A percentile compares a stretch with the other conserved stretches of the same genome.
Conservation (phyloP, 2,329 filamentous ascomycete species). For the Tolypocladium tundrense region DNA sequence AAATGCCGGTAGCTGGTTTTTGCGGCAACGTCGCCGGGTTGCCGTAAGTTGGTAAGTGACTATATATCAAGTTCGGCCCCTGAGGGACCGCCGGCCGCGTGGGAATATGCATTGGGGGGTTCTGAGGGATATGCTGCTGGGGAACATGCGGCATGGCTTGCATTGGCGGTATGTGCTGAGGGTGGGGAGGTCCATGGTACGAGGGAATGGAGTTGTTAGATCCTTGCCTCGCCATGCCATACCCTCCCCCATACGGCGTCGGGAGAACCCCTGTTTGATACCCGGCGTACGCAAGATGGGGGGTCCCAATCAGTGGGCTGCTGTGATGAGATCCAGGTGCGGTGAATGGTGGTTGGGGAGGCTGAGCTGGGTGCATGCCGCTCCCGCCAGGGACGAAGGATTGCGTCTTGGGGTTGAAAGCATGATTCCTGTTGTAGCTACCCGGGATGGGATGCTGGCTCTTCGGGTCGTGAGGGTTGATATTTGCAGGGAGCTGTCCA, state of each 20-base stretch:
- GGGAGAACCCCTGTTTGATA: slow-evolving; percentile 33
- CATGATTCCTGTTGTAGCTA: slow-evolving; percentile 65
- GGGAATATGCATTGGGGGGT: slow-evolving; percentile 29
- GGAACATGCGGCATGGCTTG: slow-evolving; percentile 27
- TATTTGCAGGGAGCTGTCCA: slow-evolving; percentile 64
- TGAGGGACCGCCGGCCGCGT: slow-evolving; percentile 35
- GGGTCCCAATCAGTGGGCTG: slow-evolving; percentile 42
- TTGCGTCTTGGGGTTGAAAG: slow-evolving; percentile 90
- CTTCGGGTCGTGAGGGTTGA: slow-evolving; percentile 60
- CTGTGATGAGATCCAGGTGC: slow-evolving; percentile 39
- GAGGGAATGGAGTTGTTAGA: slow-evolving; percentile 43
- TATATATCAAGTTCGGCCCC: slow-evolving; percentile 34
- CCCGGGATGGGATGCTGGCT: slow-evolving; percentile 76
- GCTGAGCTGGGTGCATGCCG: slow-evolving; percentile 37
- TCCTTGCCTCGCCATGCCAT: slow-evolving; percentile 46
- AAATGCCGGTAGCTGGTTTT: slow-evolving; percentile 43
- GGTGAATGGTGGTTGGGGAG: slow-evolving; percentile 36
- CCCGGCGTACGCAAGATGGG: slow-evolving; percentile 37
- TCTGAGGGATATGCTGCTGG: slow-evolving; percentile 33
- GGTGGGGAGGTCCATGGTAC: slow-evolving; percentile 31
- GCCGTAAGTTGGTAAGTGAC: slow-evolving; percentile 45
- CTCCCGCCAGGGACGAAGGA: slow-evolving; percentile 66
- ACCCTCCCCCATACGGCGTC: slow-evolving; percentile 38
- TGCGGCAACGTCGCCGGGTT: slow-evolving; percentile 51
- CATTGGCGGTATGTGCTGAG: slow-evolving; percentile 30